phyloP scores from a whole-genome alignment of 1,284 basidiomycete genomes.

The Cutaneotrichosporon sp. region DNA sequence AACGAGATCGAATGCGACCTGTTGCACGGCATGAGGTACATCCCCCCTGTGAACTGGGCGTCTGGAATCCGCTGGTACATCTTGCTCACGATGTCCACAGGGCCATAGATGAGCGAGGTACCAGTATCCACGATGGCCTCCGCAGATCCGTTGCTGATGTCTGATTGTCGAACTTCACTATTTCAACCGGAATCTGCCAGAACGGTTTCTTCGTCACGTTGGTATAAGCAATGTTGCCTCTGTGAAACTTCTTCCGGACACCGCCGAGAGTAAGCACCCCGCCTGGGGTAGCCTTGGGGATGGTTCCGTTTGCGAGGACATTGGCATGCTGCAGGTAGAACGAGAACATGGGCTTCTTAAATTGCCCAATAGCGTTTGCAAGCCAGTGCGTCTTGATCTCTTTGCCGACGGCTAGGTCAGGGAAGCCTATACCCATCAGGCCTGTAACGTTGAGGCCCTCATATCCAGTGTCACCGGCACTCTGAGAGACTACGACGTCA shows the following conservation, averaged over 20 bases:
- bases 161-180: slow-evolving; percentile 2
- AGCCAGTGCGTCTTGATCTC: slow-evolving; percentile 24
- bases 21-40: slow-evolving; percentile 7
- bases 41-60: neutral
- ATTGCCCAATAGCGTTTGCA: neutral
- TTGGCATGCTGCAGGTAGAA: neutral
- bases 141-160: neutral
- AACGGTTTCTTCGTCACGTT: slow-evolving; percentile 47
- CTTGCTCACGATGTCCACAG: slow-evolving; percentile 13
- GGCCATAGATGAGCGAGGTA: slow-evolving; percentile 28
- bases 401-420: slow-evolving; percentile 47
- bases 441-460: slow-evolving; percentile 42
- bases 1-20: slow-evolving; percentile 1
- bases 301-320: neutral
- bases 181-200: slow-evolving; percentile 6
- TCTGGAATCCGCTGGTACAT: slow-evolving; percentile 23
- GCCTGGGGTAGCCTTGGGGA: slow-evolving; percentile 50
- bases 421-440: slow-evolving; percentile 53
- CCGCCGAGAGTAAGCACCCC: slow-evolving; percentile 63
- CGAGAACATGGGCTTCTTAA: slow-evolving; percentile 1
- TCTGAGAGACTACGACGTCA: neutral
- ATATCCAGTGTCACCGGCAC: slow-evolving; percentile 3
- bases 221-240: slow-evolving; percentile 68
- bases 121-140: slow-evolving; percentile 23
- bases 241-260: slow-evolving; percentile 60